phyloP scores from a whole-genome alignment of 2,329 filamentous ascomycete species.

The Truncatella angustata region DNA sequence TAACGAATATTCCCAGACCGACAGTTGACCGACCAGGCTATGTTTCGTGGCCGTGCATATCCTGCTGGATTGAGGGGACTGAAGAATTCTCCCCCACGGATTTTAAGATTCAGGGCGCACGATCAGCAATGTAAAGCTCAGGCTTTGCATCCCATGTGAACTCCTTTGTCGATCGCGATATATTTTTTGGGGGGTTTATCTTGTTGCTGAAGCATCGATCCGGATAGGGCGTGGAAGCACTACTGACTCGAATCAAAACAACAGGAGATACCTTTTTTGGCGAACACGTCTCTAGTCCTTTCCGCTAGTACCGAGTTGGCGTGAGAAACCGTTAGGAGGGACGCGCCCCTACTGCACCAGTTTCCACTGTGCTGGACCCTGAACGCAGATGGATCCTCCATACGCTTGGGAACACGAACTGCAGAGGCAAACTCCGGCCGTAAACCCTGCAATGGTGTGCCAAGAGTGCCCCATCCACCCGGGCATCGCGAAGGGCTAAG shows the following conservation, averaged over 20 bases:
- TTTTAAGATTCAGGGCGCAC: not conserved
- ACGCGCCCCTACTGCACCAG: conserved; percentile 1
- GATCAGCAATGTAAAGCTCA: not conserved
- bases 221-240: too few relatives aligned
- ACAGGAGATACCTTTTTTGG: too few relatives aligned
- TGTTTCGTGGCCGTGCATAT: not conserved
- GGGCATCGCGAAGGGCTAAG: not conserved
- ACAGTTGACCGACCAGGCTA: not conserved
- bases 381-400: conserved; percentile 1
- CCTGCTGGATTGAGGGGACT: too few relatives aligned
- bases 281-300: too few relatives aligned
- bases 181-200: too few relatives aligned
- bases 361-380: conserved; percentile 1
- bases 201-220: too few relatives aligned
- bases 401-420: not conserved
- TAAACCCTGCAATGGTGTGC: not conserved
- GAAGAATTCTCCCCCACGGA: not conserved
- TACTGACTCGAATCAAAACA: too few relatives aligned
- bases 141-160: too few relatives aligned
- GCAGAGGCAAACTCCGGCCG: not conserved
- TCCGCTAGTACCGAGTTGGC: too few relatives aligned
- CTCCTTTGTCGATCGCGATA: too few relatives aligned
- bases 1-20: conserved; percentile 1
- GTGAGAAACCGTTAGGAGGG: too few relatives aligned
- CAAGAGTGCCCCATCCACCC: too few relatives aligned